A percentile compares a stretch with the other conserved stretches of the same genome.
Conservation (phyloP, 1,139 yeast species). For the Kodamaea anthophila region DNA sequence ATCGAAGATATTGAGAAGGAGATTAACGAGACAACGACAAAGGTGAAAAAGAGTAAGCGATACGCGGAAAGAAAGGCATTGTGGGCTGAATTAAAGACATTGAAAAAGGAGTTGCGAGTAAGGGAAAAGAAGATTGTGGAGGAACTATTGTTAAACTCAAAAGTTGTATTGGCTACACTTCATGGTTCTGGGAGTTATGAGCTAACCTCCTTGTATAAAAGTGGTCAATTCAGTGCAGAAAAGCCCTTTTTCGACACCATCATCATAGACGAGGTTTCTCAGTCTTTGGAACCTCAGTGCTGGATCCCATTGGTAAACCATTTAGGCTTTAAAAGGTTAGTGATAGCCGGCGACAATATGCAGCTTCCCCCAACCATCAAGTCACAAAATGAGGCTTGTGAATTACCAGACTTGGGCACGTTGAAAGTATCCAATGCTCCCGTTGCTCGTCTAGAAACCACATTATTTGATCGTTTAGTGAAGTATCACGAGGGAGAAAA, state of each 20-base stretch:
- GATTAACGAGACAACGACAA: slow-evolving; percentile 53
- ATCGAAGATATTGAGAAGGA: slow-evolving; percentile 66
- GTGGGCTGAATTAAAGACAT: slow-evolving; percentile 62
- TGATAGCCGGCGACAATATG: slow-evolving; percentile 82
- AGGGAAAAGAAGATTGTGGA: slow-evolving; percentile 62
- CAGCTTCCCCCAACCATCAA: slow-evolving; percentile 82
- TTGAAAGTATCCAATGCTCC: slow-evolving; percentile 11
- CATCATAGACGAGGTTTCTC: slow-evolving; percentile 93
- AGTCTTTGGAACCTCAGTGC: slow-evolving; percentile 89
- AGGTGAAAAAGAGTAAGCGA: slow-evolving; percentile 58
- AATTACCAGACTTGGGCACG: slow-evolving; percentile 1
- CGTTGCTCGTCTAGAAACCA: slow-evolving; percentile 44
- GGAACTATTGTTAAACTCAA: slow-evolving; percentile 54
- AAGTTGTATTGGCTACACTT: slow-evolving; percentile 73
- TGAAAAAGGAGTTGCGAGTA: slow-evolving; percentile 61
- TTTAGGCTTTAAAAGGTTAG: slow-evolving; percentile 50
- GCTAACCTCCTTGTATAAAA: slow-evolving; percentile 42
- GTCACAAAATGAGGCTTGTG: slow-evolving; percentile 19
- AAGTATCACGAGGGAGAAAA: slow-evolving; percentile 45
- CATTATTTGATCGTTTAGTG: slow-evolving; percentile 77
- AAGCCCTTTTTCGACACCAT: slow-evolving; percentile 64
- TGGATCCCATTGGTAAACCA: slow-evolving; percentile 89
- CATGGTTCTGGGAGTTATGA: slow-evolving; percentile 85
- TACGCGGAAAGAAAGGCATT: slow-evolving; percentile 61
- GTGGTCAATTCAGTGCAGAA: slow-evolving; percentile 13